Evolutionary conservation across 202 grass and related monocot species (phyloP), one percentile per base, ranked within the genome.

Genomic region (Tripidium arundinaceum): DNA sequence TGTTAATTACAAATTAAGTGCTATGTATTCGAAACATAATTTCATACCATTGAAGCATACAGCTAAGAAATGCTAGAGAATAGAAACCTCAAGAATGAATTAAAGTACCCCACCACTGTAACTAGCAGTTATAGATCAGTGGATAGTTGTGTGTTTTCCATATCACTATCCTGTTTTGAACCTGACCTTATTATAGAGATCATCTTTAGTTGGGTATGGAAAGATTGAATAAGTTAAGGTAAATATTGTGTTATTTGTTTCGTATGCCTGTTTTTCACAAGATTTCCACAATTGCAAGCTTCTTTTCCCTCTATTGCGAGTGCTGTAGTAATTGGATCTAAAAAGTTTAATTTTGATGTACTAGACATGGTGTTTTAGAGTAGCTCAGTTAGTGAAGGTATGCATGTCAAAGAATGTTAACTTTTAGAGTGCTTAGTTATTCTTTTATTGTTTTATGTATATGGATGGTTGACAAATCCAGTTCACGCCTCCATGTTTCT

Each of bases 371-470:
- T n/a, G n/a, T n/a, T n/a, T n/a, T n/a, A n/a, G n/a, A n/a, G n/a
- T n/a, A n/a, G n/a, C n/a, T n/a, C n/a, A n/a, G n/a, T n/a, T n/a
- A n/a, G n/a, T n/a, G n/a, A n/a, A n/a, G n/a, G n/a, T n/a, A n/a
- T n/a, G n/a, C n/a, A n/a, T 42, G 52, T 14, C 43, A 24, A 47
- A 27, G 31, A 79, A n/a, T 74, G 19, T 54, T 78, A 47, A 29
- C 28, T 41, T 68, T 68, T 37, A 66, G 19, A 73, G 12, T 62
- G 10, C 14, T 80, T 79, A 64, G 36, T 12, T 22, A 26, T 55
- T 85, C 29, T 46, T 75, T 29, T 77, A 19, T 12, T 65, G 61
- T 70, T 70, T 81, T 84, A 62, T 24, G 16, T 22, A 66, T 46
- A 38, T 52, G 37, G 24, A 52, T 36, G n/a, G 19, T 74, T 64